Conservation (phyloP, 164 flowering plant species). For the Piper longum region DNA sequence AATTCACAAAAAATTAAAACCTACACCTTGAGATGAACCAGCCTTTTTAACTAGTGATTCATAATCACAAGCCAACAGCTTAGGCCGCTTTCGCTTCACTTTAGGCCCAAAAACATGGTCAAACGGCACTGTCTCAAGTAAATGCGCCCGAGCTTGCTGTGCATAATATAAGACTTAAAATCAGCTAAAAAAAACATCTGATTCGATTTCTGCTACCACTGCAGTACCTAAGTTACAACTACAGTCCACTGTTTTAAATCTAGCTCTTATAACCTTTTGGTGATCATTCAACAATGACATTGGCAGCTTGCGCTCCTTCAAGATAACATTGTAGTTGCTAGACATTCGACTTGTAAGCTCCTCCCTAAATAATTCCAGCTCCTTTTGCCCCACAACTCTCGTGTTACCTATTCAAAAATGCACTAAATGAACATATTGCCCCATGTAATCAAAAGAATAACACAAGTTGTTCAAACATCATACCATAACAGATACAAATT, state of each 20-base stretch:
- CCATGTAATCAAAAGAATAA: neutral
- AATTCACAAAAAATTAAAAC: too few relatives aligned
- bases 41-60: slow-evolving; percentile 70
- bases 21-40: slow-evolving; percentile 64
- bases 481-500: too few relatives aligned
- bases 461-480: too few relatives aligned
- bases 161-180: slow-evolving; percentile 2
- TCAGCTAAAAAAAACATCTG: neutral
- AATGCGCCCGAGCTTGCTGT: slow-evolving; percentile 85
- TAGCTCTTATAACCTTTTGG: slow-evolving; percentile 42
- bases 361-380: slow-evolving; percentile 75
- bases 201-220: neutral
- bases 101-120: slow-evolving; percentile 89
- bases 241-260: neutral
- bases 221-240: neutral
- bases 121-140: slow-evolving; percentile 80
- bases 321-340: slow-evolving; percentile 69
- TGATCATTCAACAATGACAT: slow-evolving; percentile 77
- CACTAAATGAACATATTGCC: neutral
- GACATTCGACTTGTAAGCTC: slow-evolving; percentile 64
- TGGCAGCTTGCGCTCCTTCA: slow-evolving; percentile 80
- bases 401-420: slow-evolving; percentile 48
- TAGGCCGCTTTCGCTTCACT: slow-evolving; percentile 83
- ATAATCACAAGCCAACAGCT: slow-evolving; percentile 67
- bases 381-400: slow-evolving; percentile 68